Evolutionary conservation across 2,329 filamentous ascomycete species (phyloP), one percentile per base, ranked within the genome.

Genomic region (Sarocladiaceae sp.): DNA sequence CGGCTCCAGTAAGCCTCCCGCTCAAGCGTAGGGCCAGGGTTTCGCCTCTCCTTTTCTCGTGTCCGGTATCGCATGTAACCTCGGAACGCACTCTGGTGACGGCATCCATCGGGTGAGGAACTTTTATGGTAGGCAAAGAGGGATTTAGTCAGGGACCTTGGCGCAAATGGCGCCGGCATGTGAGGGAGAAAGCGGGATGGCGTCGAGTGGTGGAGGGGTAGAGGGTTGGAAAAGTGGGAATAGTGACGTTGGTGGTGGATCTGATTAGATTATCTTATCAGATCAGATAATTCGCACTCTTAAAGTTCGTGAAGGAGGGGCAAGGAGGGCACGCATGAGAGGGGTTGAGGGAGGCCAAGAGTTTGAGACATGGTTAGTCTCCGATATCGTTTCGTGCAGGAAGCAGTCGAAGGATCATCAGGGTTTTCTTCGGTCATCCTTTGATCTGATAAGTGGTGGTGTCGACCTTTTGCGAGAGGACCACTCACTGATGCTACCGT

Each of bases 181-280:
- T 26, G 26, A 12, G 11, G 18, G 26, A 25, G 5, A 48, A 31
- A 23, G 44, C 25, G 44, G 22, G 40, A 33, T 48, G 28, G 44
- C 25, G 26, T 33, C 23, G 22, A 28, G 26, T 17, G 31, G 8
- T 8, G 22, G 11, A 31, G 37, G 37, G 25, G 48, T 13, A 11
- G 26, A 17, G 6, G 28, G 31, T 28, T 23, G 46, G 31, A 48
- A 48, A 20, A 42, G 40, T 42, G 22, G 37, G 28, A 49, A 28
- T 25, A 18, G 42, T 50, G 40, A 50, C 35, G 35, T 28, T 33
- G 3, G 47, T 37, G 28, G 56, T 55, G 42, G 53, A 59, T 60
- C 57, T 57, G 55, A 58, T 58, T 57, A 59, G 55, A 60, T 60
- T 52, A 64, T 65, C 62, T 65, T 64, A 64, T 65, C 63, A 62